These are phyloP conservation scores for Ascodesmis nigricans DNA, from an alignment of 495 filamentous ascomycete genomes.

Conservation along the genomic window DNA sequence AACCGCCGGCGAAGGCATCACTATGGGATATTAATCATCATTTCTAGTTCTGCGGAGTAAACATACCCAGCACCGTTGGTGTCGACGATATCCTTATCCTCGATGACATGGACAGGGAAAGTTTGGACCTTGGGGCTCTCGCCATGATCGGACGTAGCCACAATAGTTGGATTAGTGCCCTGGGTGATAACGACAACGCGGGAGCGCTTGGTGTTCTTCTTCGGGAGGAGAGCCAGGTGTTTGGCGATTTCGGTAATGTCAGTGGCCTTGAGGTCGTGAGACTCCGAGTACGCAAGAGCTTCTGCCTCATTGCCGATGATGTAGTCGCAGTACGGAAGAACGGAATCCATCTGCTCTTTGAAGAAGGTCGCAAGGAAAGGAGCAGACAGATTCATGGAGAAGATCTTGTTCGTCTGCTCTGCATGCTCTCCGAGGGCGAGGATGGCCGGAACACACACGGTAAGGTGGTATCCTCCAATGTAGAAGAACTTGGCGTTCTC, in stretches of 20 bases:
- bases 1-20: conserved; percentile 91
- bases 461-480: conserved; percentile 75
- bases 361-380: conserved; percentile 96
- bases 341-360: conserved; percentile 77
- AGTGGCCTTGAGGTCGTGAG: conserved; percentile 42
- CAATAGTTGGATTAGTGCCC: conserved; percentile 69
- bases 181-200: conserved; percentile 82
- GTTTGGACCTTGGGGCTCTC: conserved; percentile 48
- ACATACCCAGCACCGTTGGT: conserved; percentile 81
- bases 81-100: conserved; percentile 58
- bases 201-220: conserved; percentile 61
- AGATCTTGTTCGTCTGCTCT: conserved; percentile 64
- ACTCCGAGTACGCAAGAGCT: conserved; percentile 62
- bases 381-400: conserved; percentile 73
- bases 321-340: conserved; percentile 82
- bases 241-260: conserved; percentile 76
- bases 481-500: conserved; percentile 76
- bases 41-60: background rate
- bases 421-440: conserved; percentile 77
- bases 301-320: conserved; percentile 94
- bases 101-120: conserved; percentile 58
- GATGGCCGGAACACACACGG: conserved; percentile 75
- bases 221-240: conserved; percentile 64
- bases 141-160: conserved; percentile 38
- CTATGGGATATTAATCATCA: conserved; percentile 22